Conservation (phyloP, 805 yeast species). For the Soucietia sequanensis region DNA sequence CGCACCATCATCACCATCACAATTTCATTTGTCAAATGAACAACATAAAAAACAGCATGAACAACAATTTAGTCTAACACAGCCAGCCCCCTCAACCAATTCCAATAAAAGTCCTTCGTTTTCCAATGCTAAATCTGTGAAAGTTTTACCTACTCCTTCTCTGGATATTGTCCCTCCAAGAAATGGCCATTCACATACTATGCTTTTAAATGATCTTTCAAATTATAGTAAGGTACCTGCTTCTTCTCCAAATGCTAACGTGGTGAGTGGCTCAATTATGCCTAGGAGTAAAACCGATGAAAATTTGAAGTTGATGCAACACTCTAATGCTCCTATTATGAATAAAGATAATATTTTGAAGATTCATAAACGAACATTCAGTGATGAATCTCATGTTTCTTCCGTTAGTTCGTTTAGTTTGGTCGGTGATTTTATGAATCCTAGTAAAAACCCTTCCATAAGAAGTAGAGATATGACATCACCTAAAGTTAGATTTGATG, state of each 20-base stretch:
- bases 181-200: neutral
- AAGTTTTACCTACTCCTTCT: neutral
- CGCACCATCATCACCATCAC: neutral
- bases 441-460: constrained; percentile 2
- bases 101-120: neutral
- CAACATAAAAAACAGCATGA: no score
- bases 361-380: constrained; percentile 26
- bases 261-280: neutral
- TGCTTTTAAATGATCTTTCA: neutral
- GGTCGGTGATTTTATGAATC: constrained; percentile 28
- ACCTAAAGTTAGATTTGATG: neutral
- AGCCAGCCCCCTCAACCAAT: neutral
- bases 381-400: constrained; percentile 39
- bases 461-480: constrained; percentile 1
- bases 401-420: constrained; percentile 38
- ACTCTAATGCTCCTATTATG: constrained; percentile 10
- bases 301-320: constrained; percentile 8
- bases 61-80: no score
- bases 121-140: no score
- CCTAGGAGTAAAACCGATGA: constrained; percentile 12
- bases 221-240: neutral
- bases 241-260: neutral
- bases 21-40: no score
- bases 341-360: constrained; percentile 9
- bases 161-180: no score